Base-by-base conservation (phyloP, 1,139 yeast species). In the Protomyces inundatus region DNA sequence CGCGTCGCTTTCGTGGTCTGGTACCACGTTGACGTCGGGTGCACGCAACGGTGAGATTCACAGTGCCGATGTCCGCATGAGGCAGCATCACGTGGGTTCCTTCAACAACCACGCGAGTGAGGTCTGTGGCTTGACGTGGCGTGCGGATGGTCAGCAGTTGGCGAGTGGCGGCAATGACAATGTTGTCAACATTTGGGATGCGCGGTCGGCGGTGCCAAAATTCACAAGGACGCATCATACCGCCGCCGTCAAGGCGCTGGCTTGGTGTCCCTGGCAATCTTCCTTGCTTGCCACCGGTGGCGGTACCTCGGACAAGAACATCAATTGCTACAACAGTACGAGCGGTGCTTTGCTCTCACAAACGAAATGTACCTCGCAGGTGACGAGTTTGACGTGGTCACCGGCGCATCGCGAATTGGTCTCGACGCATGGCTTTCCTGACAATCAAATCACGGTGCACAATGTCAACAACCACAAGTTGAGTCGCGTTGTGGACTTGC, bases 201-300 rank as follows among this genome's bases (percentile, higher is more conserved):
- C 88, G 1, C 82, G 98, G 68, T 81, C 86, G n/a, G 71, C 79
- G 4, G 78, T 81, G 0, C 97, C 98, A 4, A 80, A 86, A 67
- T 89, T 86, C 74, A 79, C 87, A 30, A 89, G 90, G 73, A 82
- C 87, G 32, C 84, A 84, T 66, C 98, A 93, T 75, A 86, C 83
- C 52, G 97, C 98, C 0, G 98, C 98, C 0, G 97, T 93, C 14
- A 95, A 95, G 75, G 98, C 98, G 0, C 77, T 95, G 64, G 85
- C 95, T 14, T 95, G 97, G 97, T 89, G 96, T 73, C 98, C 98
- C 0, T 87, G 87, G 75, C 95, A 90, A 70, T 77, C 80, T 40
- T 87, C 88, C 68, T 76, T 93, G 63, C 79, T 95, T 63, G 97
- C 98, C 7, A 88, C 97, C 2, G 99, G 98, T 7, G 98, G 98